phyloP scores from a whole-genome alignment of 129 eudicot species.

The Centaurea solstitialis region DNA sequence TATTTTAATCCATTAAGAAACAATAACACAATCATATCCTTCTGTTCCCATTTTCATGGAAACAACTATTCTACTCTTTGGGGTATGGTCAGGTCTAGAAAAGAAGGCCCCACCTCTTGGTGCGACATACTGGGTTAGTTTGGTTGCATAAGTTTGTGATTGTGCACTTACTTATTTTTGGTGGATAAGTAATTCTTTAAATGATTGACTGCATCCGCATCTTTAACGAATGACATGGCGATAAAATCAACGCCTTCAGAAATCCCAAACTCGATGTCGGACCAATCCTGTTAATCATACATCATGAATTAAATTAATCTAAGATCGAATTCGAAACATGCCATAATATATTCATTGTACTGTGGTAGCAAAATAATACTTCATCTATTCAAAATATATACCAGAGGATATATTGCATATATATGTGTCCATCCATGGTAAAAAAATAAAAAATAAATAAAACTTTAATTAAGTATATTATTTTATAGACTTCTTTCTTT shows the following conservation, averaged over 20 bases:
- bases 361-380: neutral
- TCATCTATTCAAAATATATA: neutral
- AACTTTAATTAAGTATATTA: no score
- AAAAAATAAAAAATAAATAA: no score
- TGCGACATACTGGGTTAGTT: neutral
- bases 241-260: constrained; percentile 73
- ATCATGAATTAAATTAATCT: neutral
- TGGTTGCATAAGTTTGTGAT: neutral
- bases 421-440: neutral
- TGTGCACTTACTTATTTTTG: constrained; percentile 47
- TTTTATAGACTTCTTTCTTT: no score
- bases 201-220: constrained; percentile 52
- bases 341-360: neutral
- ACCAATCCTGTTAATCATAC: constrained; percentile 61
- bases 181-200: constrained; percentile 53
- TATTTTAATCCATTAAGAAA: neutral
- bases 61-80: neutral
- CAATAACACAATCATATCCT: neutral
- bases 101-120: neutral
- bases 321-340: neutral
- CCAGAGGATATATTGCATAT: neutral
- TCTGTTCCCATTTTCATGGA: neutral
- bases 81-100: neutral
- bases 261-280: constrained; percentile 73
- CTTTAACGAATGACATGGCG: constrained; percentile 70